These are phyloP conservation scores for Anthoceros angustus DNA, from an alignment of 225 moss, liverwort and hornwort genomes.

Conservation along the genomic window DNA sequence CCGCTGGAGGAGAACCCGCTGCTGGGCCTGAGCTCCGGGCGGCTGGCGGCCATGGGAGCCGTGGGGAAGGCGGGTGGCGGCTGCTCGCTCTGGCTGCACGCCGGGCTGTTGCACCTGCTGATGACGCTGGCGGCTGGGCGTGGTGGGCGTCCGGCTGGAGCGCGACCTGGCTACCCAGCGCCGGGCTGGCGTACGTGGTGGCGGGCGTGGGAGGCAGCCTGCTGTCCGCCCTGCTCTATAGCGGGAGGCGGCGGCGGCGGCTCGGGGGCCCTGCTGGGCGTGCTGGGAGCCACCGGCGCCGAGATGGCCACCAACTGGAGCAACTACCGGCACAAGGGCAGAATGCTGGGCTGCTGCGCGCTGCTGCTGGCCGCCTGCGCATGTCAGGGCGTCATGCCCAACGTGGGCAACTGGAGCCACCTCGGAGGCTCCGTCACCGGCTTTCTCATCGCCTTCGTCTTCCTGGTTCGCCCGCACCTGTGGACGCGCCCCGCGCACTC, in stretches of 20 bases:
- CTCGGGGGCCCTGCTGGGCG: conserved; percentile 68
- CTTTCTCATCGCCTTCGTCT: not conserved
- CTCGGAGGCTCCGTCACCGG: not conserved
- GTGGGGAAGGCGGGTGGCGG: conserved; percentile 68
- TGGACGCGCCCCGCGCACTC: not conserved
- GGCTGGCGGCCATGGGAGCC: conserved; percentile 51
- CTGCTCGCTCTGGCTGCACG: conserved; percentile 56
- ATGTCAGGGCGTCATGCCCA: not conserved
- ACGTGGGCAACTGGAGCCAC: conserved; percentile 1
- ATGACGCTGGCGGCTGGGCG: conserved; percentile 46
- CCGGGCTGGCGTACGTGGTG: conserved; percentile 7
- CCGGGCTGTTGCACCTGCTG: conserved; percentile 62
- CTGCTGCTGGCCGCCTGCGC: conserved; percentile 21
- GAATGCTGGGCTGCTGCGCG: conserved; percentile 27
- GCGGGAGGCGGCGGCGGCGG: conserved; percentile 50
- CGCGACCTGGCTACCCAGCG: conserved; percentile 46
- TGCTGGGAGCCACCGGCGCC: conserved; percentile 54
- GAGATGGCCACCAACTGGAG: conserved; percentile 65
- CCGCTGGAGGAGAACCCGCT: conserved; percentile 62
- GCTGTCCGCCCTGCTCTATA: conserved; percentile 53
- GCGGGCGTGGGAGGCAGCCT: conserved; percentile 64
- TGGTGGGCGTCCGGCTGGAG: conserved; percentile 54
- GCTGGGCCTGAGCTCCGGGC: conserved; percentile 45
- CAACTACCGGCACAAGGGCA: conserved; percentile 25
- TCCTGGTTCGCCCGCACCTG: conserved; percentile 4